Evolutionary conservation across 1,139 yeast species (phyloP).

Genomic region (Entelexis paramagnoliae): DNA sequence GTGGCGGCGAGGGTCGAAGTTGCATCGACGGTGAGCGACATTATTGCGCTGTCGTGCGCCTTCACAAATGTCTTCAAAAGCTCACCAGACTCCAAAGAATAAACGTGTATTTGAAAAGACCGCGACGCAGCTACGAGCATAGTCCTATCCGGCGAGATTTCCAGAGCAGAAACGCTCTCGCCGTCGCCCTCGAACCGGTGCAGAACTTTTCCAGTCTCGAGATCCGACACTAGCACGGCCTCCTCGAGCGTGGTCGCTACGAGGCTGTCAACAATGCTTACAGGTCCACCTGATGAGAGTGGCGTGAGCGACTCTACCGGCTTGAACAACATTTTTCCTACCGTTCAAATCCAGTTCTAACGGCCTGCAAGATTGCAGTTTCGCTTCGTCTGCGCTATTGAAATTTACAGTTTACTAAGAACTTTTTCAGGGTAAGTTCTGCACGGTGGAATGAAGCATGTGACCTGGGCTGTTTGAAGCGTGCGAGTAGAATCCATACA

Average conservation of each 20-base stretch:
- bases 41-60: slow-evolving; percentile 63
- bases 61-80: slow-evolving; percentile 30
- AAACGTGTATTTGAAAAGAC: slow-evolving; percentile 69
- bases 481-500: not conserved
- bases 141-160: slow-evolving; percentile 65
- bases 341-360: not conserved
- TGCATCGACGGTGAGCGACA: slow-evolving; percentile 62
- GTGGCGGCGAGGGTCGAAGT: slow-evolving; percentile 82
- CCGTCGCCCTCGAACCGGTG: slow-evolving; percentile 75
- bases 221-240: slow-evolving; percentile 59
- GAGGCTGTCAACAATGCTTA: slow-evolving; percentile 53
- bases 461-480: not conserved
- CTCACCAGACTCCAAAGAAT: slow-evolving; percentile 26
- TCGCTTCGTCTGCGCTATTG: not conserved
- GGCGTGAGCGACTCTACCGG: slow-evolving; percentile 46
- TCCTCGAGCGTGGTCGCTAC: slow-evolving; percentile 75
- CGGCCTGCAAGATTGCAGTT: not conserved
- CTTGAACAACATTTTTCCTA: slow-evolving; percentile 20
- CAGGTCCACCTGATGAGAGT: slow-evolving; percentile 78
- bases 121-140: slow-evolving; percentile 67
- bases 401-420: not conserved
- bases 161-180: slow-evolving; percentile 64
- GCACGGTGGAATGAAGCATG: not conserved
- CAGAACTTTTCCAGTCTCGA: slow-evolving; percentile 47
- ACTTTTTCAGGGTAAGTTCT: not conserved